Conservation (phyloP, 2,329 filamentous ascomycete species). For the Elsinoe fawcettii region DNA sequence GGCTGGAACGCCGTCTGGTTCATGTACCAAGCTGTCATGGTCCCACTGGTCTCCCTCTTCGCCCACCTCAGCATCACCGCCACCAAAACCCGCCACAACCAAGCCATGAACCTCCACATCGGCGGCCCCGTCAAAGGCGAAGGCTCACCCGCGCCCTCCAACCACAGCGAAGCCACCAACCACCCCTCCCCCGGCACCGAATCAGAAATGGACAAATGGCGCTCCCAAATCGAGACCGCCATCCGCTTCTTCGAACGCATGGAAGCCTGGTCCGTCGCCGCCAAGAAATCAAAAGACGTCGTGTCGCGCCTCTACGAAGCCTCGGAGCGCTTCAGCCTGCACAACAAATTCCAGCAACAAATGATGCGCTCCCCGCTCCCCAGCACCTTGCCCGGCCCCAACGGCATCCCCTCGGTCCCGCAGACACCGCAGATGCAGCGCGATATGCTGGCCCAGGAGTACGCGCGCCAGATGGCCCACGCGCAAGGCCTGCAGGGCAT, state of each 20-base stretch:
- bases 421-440: not conserved
- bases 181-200: constrained; percentile 19
- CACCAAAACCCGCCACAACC: constrained; percentile 12
- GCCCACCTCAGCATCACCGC: constrained; percentile 21
- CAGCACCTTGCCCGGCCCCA: not conserved
- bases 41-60: constrained; percentile 67
- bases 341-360: constrained; percentile 18
- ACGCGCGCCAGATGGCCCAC: constrained; percentile 18
- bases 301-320: constrained; percentile 37
- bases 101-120: constrained; percentile 29
- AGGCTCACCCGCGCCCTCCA: not conserved
- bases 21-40: constrained; percentile 71
- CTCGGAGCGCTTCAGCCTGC: constrained; percentile 24
- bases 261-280: constrained; percentile 38
- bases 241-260: constrained; percentile 38
- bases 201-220: constrained; percentile 35
- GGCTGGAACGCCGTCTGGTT: constrained; percentile 80
- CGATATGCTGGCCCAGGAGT: not conserved
- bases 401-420: not conserved
- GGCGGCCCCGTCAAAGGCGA: constrained; percentile 16
- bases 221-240: constrained; percentile 34
- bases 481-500: constrained; percentile 18
- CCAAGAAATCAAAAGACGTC: constrained; percentile 37
- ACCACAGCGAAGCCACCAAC: not conserved
- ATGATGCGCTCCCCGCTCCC: not conserved